Evolutionary conservation across 2,329 filamentous ascomycete species (phyloP).

Genomic region (Thelonectria blattea): DNA sequence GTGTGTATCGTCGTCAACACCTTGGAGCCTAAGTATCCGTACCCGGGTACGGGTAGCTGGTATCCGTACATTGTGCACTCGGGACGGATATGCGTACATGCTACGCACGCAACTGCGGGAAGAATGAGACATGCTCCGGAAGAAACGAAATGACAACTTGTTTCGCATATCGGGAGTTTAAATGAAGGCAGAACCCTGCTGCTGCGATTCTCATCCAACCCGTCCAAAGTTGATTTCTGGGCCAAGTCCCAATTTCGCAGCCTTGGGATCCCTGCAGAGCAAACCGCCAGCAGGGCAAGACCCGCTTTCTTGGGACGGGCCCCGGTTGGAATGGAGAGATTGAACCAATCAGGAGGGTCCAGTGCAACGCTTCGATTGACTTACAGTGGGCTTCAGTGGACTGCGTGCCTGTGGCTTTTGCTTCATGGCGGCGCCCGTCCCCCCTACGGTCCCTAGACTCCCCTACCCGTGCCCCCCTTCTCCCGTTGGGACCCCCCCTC

Average conservation of each 20-base stretch:
- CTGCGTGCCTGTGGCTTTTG: constrained; percentile 8
- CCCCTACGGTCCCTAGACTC: neutral
- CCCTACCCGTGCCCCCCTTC: neutral
- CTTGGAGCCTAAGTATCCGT: too few relatives aligned
- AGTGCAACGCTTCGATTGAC: neutral
- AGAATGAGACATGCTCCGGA: neutral
- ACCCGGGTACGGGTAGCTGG: too few relatives aligned
- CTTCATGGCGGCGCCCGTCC: neutral
- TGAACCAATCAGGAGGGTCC: constrained; percentile 22
- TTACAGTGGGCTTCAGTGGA: constrained; percentile 14
- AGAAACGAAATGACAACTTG: constrained; percentile 2
- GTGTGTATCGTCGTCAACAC: too few relatives aligned
- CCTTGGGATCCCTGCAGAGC: constrained; percentile 24
- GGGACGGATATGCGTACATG: neutral
- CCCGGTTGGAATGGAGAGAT: constrained; percentile 9
- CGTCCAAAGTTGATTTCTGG: neutral
- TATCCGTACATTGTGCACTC: too few relatives aligned
- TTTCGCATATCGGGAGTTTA: constrained; percentile 3
- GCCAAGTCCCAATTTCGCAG: constrained; percentile 18
- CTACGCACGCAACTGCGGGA: neutral
- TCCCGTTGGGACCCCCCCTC: constrained; percentile 7
- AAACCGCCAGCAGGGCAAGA: constrained; percentile 31
- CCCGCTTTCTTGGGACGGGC: constrained; percentile 22
- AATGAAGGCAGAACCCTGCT: constrained; percentile 1
- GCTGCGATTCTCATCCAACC: neutral